A percentile compares a stretch with the other conserved stretches of the same genome.
Conservation (phyloP, 192 early-diverging fungal species). For the Entophlyctis luteolus region DNA sequence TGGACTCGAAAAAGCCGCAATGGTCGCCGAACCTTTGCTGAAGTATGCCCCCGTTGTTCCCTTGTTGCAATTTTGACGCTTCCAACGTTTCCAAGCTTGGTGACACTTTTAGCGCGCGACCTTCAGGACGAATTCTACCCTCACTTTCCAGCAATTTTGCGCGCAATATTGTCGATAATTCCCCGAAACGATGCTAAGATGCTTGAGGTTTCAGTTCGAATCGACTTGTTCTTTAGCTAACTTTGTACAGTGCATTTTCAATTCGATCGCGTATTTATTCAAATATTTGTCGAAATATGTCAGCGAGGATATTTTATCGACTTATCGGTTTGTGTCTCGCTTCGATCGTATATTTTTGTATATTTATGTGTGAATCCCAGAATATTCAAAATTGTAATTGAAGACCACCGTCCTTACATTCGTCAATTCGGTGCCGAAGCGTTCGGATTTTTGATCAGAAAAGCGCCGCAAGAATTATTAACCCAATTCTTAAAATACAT, state of each 20-base stretch:
- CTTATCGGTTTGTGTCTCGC: constrained; percentile 54
- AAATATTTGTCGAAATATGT: constrained; percentile 79
- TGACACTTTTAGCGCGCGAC: constrained; percentile 80
- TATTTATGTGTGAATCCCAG: constrained; percentile 26
- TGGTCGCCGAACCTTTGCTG: constrained; percentile 74
- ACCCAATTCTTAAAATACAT: constrained; percentile 61
- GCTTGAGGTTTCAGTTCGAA: constrained; percentile 57
- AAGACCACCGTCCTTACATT: constrained; percentile 69
- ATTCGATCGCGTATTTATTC: constrained; percentile 85
- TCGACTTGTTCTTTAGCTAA: neutral
- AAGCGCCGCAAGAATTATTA: constrained; percentile 60
- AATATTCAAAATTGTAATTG: constrained; percentile 70
- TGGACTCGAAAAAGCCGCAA: neutral
- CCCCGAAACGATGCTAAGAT: constrained; percentile 64
- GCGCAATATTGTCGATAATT: constrained; percentile 61
- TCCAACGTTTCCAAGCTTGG: constrained; percentile 47
- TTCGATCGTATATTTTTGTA: neutral
- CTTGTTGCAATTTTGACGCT: constrained; percentile 1
- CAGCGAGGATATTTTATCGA: constrained; percentile 61
- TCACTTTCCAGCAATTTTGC: constrained; percentile 67
- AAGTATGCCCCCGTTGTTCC: constrained; percentile 58
- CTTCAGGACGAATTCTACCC: constrained; percentile 87
- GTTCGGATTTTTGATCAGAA: constrained; percentile 84
- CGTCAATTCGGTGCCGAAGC: constrained; percentile 88
- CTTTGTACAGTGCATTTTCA: constrained; percentile 64